These are phyloP conservation scores for Geoglossum glabrum DNA, from an alignment of 495 filamentous ascomycete species.

Conservation along the genomic window DNA sequence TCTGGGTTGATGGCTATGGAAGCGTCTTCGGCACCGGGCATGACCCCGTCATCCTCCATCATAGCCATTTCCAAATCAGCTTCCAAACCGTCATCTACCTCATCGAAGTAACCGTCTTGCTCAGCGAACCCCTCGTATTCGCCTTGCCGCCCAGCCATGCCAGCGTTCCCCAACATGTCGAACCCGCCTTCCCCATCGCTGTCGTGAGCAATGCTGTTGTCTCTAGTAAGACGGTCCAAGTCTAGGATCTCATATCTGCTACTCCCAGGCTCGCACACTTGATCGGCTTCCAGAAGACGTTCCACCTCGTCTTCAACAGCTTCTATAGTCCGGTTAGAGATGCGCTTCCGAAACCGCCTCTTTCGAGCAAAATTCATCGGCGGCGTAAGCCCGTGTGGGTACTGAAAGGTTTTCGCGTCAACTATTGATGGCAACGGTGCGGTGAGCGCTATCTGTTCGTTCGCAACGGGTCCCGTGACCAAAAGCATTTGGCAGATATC, in stretches of 20 bases:
- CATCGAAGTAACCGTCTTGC: constrained; percentile 13
- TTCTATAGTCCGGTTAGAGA: constrained; percentile 71
- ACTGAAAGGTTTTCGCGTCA: constrained; percentile 42
- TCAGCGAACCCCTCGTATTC: constrained; percentile 20
- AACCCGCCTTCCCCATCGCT: constrained; percentile 21
- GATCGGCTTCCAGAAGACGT: constrained; percentile 50
- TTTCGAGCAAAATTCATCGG: constrained; percentile 75
- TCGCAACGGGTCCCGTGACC: constrained; percentile 47
- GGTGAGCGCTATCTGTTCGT: constrained; percentile 52
- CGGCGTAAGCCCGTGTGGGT: constrained; percentile 80
- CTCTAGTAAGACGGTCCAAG: constrained; percentile 29
- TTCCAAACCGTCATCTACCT: constrained; percentile 15
- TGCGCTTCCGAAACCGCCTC: constrained; percentile 64
- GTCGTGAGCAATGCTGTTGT: constrained; percentile 19
- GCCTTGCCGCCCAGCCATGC: constrained; percentile 15
- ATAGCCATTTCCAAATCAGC: constrained; percentile 23
- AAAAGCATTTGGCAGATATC: constrained; percentile 93
- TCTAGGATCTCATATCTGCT: constrained; percentile 47
- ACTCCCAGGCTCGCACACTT: constrained; percentile 27
- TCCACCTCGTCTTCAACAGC: constrained; percentile 70
- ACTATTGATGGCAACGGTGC: constrained; percentile 45
- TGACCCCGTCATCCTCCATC: constrained; percentile 17
- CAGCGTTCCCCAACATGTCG: constrained; percentile 18
- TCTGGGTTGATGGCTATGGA: background rate
- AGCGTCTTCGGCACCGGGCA: background rate